These are phyloP conservation scores for Trichoderma koningii DNA, from an alignment of 2,329 filamentous ascomycete genomes.

Conservation along the genomic window DNA sequence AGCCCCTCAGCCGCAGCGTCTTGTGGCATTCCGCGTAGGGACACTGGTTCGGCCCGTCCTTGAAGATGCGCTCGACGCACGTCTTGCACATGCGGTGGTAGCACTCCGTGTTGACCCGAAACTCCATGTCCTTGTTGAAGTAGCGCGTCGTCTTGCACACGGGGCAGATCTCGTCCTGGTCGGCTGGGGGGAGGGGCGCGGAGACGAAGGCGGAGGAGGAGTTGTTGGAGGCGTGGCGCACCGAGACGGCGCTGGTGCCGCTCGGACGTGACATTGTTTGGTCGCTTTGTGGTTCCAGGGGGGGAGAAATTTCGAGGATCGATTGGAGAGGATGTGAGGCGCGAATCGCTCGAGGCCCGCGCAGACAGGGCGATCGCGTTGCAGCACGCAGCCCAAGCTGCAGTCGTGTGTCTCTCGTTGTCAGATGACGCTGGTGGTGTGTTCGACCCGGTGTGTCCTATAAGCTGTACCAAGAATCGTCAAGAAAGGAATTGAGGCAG, in stretches of 20 bases:
- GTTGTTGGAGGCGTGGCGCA: slow-evolving; percentile 33
- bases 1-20: slow-evolving; percentile 81
- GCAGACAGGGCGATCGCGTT: not conserved
- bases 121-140: slow-evolving; percentile 89
- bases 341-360: not conserved
- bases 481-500: not conserved
- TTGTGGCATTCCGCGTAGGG: slow-evolving; percentile 86
- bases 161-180: slow-evolving; percentile 76
- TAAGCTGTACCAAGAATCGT: not conserved
- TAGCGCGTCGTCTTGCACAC: slow-evolving; percentile 97
- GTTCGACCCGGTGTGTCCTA: no score
- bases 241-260: slow-evolving; percentile 35
- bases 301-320: not conserved
- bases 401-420: not conserved
- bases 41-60: slow-evolving; percentile 85
- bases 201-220: slow-evolving; percentile 26
- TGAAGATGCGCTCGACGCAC: slow-evolving; percentile 93
- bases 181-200: slow-evolving; percentile 30
- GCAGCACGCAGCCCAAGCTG: not conserved
- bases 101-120: slow-evolving; percentile 96
- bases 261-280: slow-evolving; percentile 36
- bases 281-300: not conserved
- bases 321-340: not conserved
- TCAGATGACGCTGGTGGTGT: not conserved
- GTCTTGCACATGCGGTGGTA: slow-evolving; percentile 99